Percentiles rank a stretch among this genome's conserved stretches.
Conservation (phyloP, 768 basidiomycete species). For the Ramaria sp. region DNA sequence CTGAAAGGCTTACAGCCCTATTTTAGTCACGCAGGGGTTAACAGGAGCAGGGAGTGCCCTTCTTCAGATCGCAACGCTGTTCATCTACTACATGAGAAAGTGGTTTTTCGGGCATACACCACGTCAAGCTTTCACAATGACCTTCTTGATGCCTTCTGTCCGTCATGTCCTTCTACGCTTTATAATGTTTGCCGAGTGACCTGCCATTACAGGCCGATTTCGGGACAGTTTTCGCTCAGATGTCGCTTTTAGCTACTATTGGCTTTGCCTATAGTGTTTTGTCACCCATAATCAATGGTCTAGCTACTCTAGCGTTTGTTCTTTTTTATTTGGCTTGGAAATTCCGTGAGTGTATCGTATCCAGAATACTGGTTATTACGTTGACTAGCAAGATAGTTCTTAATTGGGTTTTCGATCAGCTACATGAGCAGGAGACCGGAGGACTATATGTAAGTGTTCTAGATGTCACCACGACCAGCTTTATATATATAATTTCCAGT, state of each 20-base stretch:
- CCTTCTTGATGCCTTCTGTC: slow-evolving; percentile 43
- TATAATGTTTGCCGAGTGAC: neutral
- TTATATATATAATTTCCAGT: slow-evolving; percentile 21
- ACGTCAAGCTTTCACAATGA: slow-evolving; percentile 44
- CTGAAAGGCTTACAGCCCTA: neutral
- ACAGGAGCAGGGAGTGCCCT: slow-evolving; percentile 43
- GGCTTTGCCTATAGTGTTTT: slow-evolving; percentile 50
- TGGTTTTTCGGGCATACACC: slow-evolving; percentile 61
- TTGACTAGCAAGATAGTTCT: slow-evolving; percentile 23
- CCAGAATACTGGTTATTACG: neutral
- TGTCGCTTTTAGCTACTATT: slow-evolving; percentile 44
- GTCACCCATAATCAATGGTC: slow-evolving; percentile 54
- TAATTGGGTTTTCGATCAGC: slow-evolving; percentile 44
- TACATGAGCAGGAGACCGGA: slow-evolving; percentile 37
- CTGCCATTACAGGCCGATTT: slow-evolving; percentile 32
- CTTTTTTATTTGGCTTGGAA: slow-evolving; percentile 55
- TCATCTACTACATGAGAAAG: slow-evolving; percentile 51
- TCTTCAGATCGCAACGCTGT: slow-evolving; percentile 41
- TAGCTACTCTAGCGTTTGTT: slow-evolving; percentile 48
- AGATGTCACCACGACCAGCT: slow-evolving; percentile 4
- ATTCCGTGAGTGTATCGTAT: slow-evolving; percentile 28
- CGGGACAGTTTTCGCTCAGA: slow-evolving; percentile 35
- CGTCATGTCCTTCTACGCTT: slow-evolving; percentile 8
- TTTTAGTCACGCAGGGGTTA: slow-evolving; percentile 38
- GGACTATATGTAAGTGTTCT: slow-evolving; percentile 13